Conservation (phyloP, 805 yeast genomes). For the Candida maltosa region DNA sequence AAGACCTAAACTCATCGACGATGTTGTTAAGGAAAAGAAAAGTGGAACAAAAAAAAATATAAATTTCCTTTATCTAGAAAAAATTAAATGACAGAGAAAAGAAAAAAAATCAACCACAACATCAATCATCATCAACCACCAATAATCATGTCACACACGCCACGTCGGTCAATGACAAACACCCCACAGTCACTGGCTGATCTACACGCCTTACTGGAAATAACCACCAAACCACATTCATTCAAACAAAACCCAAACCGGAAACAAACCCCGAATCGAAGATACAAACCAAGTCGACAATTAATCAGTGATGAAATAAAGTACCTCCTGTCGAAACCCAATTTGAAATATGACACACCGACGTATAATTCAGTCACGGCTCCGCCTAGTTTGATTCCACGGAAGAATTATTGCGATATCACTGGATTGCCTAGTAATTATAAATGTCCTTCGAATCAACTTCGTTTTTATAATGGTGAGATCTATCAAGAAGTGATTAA, state of each 20-base stretch:
- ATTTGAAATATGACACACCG: conserved; percentile 47
- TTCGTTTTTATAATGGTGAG: conserved; percentile 80
- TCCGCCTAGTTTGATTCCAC: conserved; percentile 83
- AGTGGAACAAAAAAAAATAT: too few species aligned
- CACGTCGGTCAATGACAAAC: too few species aligned
- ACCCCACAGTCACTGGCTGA: conserved; percentile 5
- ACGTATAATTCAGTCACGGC: conserved; percentile 73
- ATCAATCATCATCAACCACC: too few species aligned
- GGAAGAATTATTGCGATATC: conserved; percentile 85
- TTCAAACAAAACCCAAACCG: conserved; percentile 53
- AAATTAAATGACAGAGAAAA: too few species aligned
- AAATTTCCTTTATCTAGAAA: too few species aligned
- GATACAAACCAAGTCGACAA: conserved; percentile 75
- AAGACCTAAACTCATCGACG: conserved; percentile 7
- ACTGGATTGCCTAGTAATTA: conserved; percentile 84
- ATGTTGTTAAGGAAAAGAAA: too few species aligned
- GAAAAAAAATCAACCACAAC: too few species aligned
- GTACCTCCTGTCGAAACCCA: conserved; percentile 44
- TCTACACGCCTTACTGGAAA: conserved; percentile 10
- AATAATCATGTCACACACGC: too few species aligned
- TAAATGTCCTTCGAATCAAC: conserved; percentile 67
- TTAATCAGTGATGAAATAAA: conserved; percentile 75
- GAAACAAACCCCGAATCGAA: conserved; percentile 47
- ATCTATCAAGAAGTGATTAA: conserved; percentile 70
- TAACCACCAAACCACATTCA: conserved; percentile 40